A percentile compares a stretch with the other conserved stretches of the same genome.
phyloP scores from a whole-genome alignment of 208 protist species.

The Trichomonas gallinae region DNA sequence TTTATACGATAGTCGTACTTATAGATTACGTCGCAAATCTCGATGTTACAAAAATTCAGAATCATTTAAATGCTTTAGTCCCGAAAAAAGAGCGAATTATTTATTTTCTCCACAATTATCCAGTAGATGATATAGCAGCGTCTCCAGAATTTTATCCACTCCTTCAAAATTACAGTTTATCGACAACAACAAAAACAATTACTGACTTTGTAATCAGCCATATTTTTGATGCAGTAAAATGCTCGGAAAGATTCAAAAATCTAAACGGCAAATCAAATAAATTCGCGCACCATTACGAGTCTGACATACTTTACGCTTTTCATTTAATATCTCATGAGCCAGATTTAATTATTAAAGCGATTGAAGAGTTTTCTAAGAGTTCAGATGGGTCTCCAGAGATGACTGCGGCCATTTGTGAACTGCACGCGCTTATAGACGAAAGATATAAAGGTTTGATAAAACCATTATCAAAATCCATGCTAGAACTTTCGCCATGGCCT shows the following conservation, averaged over 20 bases:
- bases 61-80: neutral
- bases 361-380: neutral
- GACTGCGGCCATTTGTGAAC: neutral
- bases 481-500: neutral
- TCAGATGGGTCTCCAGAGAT: neutral
- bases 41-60: neutral
- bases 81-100: neutral
- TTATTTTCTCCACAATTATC: neutral
- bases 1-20: neutral
- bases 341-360: neutral
- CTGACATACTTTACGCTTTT: neutral
- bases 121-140: neutral
- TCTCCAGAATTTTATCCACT: neutral
- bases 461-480: neutral
- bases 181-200: neutral
- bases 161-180: neutral
- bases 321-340: neutral
- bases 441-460: neutral
- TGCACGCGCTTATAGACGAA: neutral
- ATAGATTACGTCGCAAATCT: neutral
- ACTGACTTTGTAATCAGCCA: neutral
- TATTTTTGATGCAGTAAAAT: neutral
- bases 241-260: neutral
- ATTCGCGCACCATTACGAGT: neutral
- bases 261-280: neutral